Evolutionary conservation across 352 stramenopile genomes (phyloP).

Genomic region (Phytopythium chamaehyphon): DNA sequence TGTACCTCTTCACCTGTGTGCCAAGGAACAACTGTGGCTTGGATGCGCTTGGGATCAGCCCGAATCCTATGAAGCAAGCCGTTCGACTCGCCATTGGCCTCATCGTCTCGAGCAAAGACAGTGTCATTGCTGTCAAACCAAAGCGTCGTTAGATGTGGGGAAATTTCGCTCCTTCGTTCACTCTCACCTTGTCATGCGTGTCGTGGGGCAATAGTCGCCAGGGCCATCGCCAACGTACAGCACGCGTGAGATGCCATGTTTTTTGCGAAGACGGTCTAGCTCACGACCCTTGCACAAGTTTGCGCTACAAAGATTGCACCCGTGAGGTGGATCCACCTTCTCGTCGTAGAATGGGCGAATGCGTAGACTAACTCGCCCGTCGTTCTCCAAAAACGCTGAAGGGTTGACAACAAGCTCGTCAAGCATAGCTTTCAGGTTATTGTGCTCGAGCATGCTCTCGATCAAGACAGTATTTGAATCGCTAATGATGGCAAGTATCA

Average conservation of each 20-base stretch:
- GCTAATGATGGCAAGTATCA: constrained; percentile 62
- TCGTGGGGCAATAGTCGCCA: constrained; percentile 69
- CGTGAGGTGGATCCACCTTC: constrained; percentile 24
- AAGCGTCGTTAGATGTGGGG: too few species aligned
- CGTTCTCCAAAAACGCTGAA: constrained; percentile 27
- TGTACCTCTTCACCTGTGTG: constrained; percentile 61
- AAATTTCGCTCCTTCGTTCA: too few species aligned
- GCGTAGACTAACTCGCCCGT: constrained; percentile 13
- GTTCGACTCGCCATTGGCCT: constrained; percentile 36
- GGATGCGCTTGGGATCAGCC: constrained; percentile 24
- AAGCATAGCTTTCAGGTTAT: constrained; percentile 29
- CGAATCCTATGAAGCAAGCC: constrained; percentile 46
- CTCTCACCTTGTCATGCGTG: constrained; percentile 44
- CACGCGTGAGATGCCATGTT: constrained; percentile 33
- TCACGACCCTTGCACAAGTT: constrained; percentile 85
- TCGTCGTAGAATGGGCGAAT: constrained; percentile 52
- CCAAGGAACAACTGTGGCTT: constrained; percentile 50
- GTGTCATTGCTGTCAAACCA: constrained; percentile 67
- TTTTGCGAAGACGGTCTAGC: constrained; percentile 34
- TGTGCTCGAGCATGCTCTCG: constrained; percentile 52
- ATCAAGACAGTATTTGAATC: constrained; percentile 82
- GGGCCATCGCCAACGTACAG: constrained; percentile 70
- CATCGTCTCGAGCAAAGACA: constrained; percentile 56
- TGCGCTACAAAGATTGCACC: constrained; percentile 46
- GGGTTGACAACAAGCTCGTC: constrained; percentile 55